phyloP scores from a whole-genome alignment of 2,329 filamentous ascomycete genomes.

The Calonectria ilicicola region DNA sequence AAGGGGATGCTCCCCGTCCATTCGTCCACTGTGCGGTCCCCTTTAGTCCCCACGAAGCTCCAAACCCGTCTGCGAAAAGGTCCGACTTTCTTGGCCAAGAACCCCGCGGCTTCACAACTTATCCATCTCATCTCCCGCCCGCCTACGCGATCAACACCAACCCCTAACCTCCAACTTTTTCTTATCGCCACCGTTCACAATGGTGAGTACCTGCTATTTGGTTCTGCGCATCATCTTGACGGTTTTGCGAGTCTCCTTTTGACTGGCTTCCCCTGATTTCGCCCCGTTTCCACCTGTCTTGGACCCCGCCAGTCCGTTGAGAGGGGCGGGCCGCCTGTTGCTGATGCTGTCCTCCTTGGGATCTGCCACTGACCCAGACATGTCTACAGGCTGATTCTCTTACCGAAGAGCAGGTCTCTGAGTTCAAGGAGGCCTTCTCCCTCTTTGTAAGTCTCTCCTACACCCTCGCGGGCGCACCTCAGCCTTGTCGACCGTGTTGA shows the following conservation, averaged over 20 bases:
- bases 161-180: slow-evolving; percentile 33
- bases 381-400: slow-evolving; percentile 87
- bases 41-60: slow-evolving; percentile 43
- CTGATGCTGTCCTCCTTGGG: slow-evolving; percentile 30
- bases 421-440: slow-evolving; percentile 99
- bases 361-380: slow-evolving; percentile 38
- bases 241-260: slow-evolving; percentile 17
- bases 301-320: slow-evolving; percentile 40
- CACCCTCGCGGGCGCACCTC: neutral
- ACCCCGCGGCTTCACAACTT: slow-evolving; percentile 47
- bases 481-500: neutral
- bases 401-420: slow-evolving; percentile 99
- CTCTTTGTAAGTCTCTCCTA: slow-evolving; percentile 84
- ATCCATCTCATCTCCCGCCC: slow-evolving; percentile 43
- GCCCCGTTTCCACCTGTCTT: slow-evolving; percentile 29
- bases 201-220: slow-evolving; percentile 42
- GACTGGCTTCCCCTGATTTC: slow-evolving; percentile 19
- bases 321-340: slow-evolving; percentile 44
- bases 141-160: slow-evolving; percentile 42
- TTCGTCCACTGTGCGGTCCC: slow-evolving; percentile 21
- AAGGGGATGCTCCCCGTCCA: slow-evolving; percentile 11
- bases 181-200: slow-evolving; percentile 39
- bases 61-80: slow-evolving; percentile 42
- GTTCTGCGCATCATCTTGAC: slow-evolving; percentile 8
- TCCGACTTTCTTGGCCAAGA: slow-evolving; percentile 44